Percentiles rank a stretch among this genome's conserved stretches.
These are phyloP conservation scores for Collybia sordida DNA, from an alignment of 768 basidiomycete species.

Conservation along the genomic window DNA sequence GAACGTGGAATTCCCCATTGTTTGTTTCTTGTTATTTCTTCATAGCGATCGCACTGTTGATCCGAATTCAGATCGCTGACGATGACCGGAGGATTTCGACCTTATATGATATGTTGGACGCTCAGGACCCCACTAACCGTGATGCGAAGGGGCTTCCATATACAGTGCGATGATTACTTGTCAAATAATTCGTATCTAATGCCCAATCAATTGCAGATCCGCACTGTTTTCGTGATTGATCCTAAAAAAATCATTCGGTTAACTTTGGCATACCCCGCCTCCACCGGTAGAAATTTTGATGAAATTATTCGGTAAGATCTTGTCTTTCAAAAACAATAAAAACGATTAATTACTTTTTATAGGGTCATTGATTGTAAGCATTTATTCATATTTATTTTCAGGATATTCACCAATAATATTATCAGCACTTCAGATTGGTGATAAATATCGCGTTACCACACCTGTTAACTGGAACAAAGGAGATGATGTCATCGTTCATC, in stretches of 20 bases:
- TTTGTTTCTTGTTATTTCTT: conserved; percentile 32
- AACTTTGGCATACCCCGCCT: conserved; percentile 89
- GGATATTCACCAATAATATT: conserved; percentile 26
- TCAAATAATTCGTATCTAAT: not conserved
- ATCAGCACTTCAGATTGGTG: conserved; percentile 83
- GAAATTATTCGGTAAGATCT: conserved; percentile 47
- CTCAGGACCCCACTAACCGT: conserved; percentile 89
- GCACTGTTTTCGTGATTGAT: conserved; percentile 97
- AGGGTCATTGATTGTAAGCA: conserved; percentile 74
- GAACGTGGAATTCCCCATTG: conserved; percentile 89
- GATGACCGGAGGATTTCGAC: conserved; percentile 80
- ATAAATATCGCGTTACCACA: conserved; percentile 82
- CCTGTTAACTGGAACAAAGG: conserved; percentile 96
- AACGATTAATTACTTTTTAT: not conserved
- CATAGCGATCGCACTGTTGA: not conserved
- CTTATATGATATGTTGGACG: conserved; percentile 95
- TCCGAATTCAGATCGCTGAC: conserved; percentile 77
- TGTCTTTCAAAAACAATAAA: not conserved
- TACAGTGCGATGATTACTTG: conserved; percentile 52
- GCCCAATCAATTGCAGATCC: conserved; percentile 52
- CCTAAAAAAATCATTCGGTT: conserved; percentile 94
- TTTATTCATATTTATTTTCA: conserved; percentile 31
- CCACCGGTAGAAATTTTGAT: conserved; percentile 92
- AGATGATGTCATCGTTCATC: conserved; percentile 92
- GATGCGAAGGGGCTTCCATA: conserved; percentile 89